These are phyloP conservation scores for Quercus tomentella DNA, from an alignment of 331 rosid genomes.

Conservation along the genomic window DNA sequence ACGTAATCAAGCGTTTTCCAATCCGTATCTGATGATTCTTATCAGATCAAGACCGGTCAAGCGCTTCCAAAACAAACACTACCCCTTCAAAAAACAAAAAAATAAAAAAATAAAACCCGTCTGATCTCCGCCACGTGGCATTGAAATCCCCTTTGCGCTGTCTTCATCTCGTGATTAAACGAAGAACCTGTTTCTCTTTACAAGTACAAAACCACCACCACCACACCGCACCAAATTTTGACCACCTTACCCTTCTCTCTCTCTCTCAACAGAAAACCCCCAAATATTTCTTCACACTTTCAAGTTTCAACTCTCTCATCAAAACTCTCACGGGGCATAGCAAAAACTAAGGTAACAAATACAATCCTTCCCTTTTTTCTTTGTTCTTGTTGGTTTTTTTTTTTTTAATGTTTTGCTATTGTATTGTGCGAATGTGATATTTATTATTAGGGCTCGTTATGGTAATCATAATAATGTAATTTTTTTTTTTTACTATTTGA, in stretches of 20 bases:
- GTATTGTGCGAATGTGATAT: not conserved
- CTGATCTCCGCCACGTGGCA: not conserved
- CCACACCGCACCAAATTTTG: not conserved
- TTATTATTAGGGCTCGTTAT: conserved; percentile 12
- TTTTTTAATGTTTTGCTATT: not conserved
- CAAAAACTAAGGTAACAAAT: not conserved
- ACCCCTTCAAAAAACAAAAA: too few relatives aligned
- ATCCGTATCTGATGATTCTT: too few relatives aligned
- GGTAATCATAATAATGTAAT: not conserved
- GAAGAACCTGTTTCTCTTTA: not conserved
- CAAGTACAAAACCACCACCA: not conserved
- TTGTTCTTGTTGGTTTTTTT: not conserved
- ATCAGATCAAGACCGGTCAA: not conserved
- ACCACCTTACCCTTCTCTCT: not conserved
- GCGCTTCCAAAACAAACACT: not conserved
- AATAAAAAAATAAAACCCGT: not conserved
- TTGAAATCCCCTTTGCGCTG: not conserved
- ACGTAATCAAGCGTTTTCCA: too few relatives aligned
- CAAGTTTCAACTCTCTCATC: not conserved
- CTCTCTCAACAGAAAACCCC: not conserved
- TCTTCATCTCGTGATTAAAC: not conserved
- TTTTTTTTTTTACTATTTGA: not conserved
- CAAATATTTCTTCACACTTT: not conserved
- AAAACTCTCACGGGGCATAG: too few relatives aligned
- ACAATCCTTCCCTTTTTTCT: not conserved